Percentiles rank a stretch among this genome's conserved stretches.
phyloP scores from a whole-genome alignment of 371 early-diverging fungal species.

The Lichtheimia hyalospora region DNA sequence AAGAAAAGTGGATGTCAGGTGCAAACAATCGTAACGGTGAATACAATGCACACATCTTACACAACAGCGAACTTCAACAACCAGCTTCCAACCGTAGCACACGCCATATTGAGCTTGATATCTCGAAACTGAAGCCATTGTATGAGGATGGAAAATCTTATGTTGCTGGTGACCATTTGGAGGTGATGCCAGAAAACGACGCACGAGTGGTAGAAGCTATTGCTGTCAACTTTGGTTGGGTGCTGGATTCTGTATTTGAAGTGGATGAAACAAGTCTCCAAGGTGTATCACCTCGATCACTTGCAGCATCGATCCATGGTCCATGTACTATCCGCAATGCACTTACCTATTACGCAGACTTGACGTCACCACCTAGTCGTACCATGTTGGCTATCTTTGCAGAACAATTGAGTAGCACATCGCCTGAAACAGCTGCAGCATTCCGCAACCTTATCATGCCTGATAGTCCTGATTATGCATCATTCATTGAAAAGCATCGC shows the following conservation, averaged over 20 bases:
- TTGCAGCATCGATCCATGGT: constrained; percentile 45
- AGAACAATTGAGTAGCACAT: constrained; percentile 31
- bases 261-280: constrained; percentile 29
- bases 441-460: constrained; percentile 38
- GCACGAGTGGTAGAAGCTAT: constrained; percentile 35
- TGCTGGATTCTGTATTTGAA: constrained; percentile 56
- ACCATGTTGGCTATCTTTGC: constrained; percentile 42
- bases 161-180: constrained; percentile 58
- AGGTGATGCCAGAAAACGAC: constrained; percentile 53
- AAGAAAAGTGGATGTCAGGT: constrained; percentile 27
- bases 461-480: constrained; percentile 42
- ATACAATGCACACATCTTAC: constrained; percentile 19
- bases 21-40: constrained; percentile 28
- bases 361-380: constrained; percentile 48
- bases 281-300: constrained; percentile 46
- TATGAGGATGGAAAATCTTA: constrained; percentile 31
- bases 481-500: constrained; percentile 41
- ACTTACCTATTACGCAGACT: constrained; percentile 50
- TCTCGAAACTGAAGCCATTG: constrained; percentile 22
- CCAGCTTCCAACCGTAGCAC: constrained; percentile 41
- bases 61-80: constrained; percentile 40
- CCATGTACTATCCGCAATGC: constrained; percentile 52
- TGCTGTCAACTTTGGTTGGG: constrained; percentile 48
- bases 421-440: constrained; percentile 34
- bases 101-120: constrained; percentile 49